Base-by-base conservation (phyloP, 495 filamentous ascomycete genomes). In the Aspergillus campestris region DNA sequence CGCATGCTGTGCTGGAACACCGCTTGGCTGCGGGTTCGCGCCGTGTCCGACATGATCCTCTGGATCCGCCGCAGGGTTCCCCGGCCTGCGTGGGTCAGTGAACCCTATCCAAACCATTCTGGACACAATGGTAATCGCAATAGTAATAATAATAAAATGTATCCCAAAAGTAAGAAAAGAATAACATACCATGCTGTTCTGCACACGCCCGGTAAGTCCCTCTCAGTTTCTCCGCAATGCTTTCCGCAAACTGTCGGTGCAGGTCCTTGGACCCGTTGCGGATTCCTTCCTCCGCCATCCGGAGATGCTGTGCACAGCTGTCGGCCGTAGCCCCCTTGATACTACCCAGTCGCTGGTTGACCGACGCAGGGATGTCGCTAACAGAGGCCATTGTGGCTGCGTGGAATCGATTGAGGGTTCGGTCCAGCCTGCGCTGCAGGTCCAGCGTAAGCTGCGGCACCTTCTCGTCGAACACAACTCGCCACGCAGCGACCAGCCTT, bases 201-300 rank as follows among this genome's bases (percentile, higher is more conserved):
- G 40, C 40, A 44, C 51, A 54, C n/a, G 9, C 41, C n/a, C 8
- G 7, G 41, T 54, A 54, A 4, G 12, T 42, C 24, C 28, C 12
- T 8, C 3, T 13, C 15, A 54, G 32, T 32, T 41, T 7, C 5
- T 32, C 12, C 6, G 32, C 30, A 28, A 54, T 44, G 3, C 34
- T 28, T 5, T 38, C 18, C 12, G 34, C 5, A 32, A 54, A 50
- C 13, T 40, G 28, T 12, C 47, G 34, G 15, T 40, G 50, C 10
- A 40, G 38, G 8, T 50, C 43, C 15, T 32, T 50, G 12, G 47
- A 47, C 31, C 48, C 34, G 30, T 30, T 34, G 31, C 50, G 3
- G 1, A 53, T 40, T 24, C 44, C 41, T n/a, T 61, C 54, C 32
- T 40, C 46, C 24, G 51, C 49, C 0, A 47, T 42, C 7, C 57